Conservation (phyloP, 2,329 filamentous ascomycete species). For the Aspergillus ochraceus region DNA sequence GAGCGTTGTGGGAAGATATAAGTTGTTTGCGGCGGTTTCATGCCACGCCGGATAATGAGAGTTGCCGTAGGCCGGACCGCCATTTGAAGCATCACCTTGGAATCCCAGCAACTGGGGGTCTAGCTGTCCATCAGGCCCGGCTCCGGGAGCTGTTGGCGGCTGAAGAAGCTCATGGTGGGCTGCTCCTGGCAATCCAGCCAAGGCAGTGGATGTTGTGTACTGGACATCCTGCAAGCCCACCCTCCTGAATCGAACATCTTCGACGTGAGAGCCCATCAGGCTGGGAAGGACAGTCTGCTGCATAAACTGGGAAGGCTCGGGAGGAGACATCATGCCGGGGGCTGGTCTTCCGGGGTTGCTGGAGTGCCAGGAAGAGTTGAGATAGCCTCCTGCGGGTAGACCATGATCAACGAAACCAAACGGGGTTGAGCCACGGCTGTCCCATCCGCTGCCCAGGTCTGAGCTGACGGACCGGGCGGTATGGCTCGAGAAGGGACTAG, state of each 20-base stretch:
- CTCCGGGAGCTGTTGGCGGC: conserved; percentile 27
- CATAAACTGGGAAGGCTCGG: conserved; percentile 53
- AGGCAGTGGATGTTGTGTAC: conserved; percentile 31
- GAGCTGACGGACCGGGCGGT: conserved; percentile 25
- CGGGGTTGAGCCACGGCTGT: conserved; percentile 38
- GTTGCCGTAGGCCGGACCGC: conserved; percentile 14
- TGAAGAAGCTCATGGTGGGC: conserved; percentile 46
- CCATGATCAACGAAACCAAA: conserved; percentile 29
- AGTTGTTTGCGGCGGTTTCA: conserved; percentile 16
- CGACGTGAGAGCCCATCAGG: conserved; percentile 35
- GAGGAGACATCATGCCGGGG: conserved; percentile 47
- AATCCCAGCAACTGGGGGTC: conserved; percentile 45
- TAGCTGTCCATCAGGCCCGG: conserved; percentile 34
- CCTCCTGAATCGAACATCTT: conserved; percentile 48
- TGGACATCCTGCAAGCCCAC: conserved; percentile 29
- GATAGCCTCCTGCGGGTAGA: conserved; percentile 28
- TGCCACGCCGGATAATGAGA: conserved; percentile 25
- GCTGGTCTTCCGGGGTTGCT: conserved; percentile 52
- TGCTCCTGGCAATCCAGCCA: conserved; percentile 46
- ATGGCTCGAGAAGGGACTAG: conserved; percentile 20
- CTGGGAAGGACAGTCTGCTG: conserved; percentile 49
- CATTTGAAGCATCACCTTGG: conserved; percentile 19
- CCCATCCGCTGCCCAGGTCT: conserved; percentile 27
- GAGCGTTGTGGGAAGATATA: conserved; percentile 21
- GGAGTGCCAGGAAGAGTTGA: conserved; percentile 53